phyloP scores from a whole-genome alignment of 345 rosid species.

The Salix koriyanagi region DNA sequence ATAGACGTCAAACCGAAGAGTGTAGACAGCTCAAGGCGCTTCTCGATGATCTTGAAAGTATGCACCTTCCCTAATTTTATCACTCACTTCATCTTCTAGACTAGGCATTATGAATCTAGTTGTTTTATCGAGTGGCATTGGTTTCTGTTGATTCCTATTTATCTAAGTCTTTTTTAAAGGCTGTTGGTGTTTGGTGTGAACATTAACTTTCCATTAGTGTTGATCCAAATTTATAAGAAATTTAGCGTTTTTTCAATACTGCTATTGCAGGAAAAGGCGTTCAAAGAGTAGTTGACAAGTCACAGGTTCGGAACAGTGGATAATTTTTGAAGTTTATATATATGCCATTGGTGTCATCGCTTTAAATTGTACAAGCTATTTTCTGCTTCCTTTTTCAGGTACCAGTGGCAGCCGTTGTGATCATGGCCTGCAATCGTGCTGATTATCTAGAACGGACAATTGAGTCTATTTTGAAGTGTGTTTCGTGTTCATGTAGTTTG shows the following conservation, averaged over 20 bases:
- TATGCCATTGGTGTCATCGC: neutral
- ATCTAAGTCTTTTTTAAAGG: neutral
- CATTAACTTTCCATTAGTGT: neutral
- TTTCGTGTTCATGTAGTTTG: neutral
- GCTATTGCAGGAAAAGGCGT: conserved; percentile 65
- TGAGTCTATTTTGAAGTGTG: conserved; percentile 69
- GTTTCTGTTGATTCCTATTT: neutral
- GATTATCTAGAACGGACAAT: conserved; percentile 92
- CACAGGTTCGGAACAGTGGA: conserved; percentile 36
- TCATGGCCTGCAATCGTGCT: conserved; percentile 99
- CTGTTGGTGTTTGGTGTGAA: neutral
- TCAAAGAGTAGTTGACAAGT: conserved; percentile 48
- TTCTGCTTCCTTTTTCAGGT: conserved; percentile 39
- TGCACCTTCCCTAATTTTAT: conserved; percentile 11
- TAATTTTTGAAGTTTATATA: neutral
- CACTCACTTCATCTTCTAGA: no score
- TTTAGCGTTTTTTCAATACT: conserved; percentile 17
- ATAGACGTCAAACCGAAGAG: conserved; percentile 53
- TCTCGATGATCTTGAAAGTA: conserved; percentile 68
- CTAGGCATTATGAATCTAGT: neutral
- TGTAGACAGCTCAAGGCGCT: conserved; percentile 62
- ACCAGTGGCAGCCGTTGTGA: conserved; percentile 87
- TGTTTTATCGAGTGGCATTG: neutral
- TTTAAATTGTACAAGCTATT: conserved; percentile 16
- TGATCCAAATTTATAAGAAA: neutral